These are phyloP conservation scores for Ceratocystis alfenasii DNA, from an alignment of 2,329 filamentous ascomycete genomes.

Conservation along the genomic window DNA sequence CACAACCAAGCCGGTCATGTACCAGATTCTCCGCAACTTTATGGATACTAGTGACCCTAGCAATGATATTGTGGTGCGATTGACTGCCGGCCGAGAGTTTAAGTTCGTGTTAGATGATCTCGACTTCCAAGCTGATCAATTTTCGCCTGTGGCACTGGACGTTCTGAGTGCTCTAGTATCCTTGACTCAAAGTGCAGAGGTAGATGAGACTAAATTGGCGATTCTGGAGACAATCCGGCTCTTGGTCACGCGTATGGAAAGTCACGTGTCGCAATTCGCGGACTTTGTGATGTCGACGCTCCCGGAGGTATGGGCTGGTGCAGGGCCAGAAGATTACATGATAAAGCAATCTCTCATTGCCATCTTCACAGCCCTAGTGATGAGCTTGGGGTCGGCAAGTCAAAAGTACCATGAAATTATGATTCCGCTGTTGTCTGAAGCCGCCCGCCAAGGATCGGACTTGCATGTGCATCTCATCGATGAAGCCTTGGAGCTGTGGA, in stretches of 20 bases:
- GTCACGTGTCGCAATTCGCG: constrained; percentile 54
- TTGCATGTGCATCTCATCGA: constrained; percentile 75
- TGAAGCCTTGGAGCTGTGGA: constrained; percentile 84
- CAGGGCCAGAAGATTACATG: constrained; percentile 68
- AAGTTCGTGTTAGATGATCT: constrained; percentile 72
- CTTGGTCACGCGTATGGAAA: constrained; percentile 70
- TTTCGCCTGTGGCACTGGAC: constrained; percentile 64
- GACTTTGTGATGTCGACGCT: constrained; percentile 72
- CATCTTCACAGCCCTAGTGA: constrained; percentile 73
- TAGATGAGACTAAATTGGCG: constrained; percentile 81
- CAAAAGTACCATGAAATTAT: constrained; percentile 68
- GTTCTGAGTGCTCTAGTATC: constrained; percentile 62
- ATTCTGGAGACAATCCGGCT: constrained; percentile 76
- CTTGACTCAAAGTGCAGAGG: constrained; percentile 66
- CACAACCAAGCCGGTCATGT: constrained; percentile 59
- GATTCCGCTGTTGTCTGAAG: constrained; percentile 68
- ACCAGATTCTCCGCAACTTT: constrained; percentile 80
- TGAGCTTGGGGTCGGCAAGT: constrained; percentile 68
- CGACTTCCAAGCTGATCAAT: constrained; percentile 61
- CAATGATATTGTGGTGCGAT: constrained; percentile 84
- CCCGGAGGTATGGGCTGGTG: constrained; percentile 72
- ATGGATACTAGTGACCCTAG: constrained; percentile 62
- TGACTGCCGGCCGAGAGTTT: constrained; percentile 80
- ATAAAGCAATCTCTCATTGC: constrained; percentile 89
- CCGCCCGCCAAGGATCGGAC: constrained; percentile 63